These are phyloP conservation scores for Leucocoprinus sp. DNA, from an alignment of 768 basidiomycete species.

Conservation along the genomic window DNA sequence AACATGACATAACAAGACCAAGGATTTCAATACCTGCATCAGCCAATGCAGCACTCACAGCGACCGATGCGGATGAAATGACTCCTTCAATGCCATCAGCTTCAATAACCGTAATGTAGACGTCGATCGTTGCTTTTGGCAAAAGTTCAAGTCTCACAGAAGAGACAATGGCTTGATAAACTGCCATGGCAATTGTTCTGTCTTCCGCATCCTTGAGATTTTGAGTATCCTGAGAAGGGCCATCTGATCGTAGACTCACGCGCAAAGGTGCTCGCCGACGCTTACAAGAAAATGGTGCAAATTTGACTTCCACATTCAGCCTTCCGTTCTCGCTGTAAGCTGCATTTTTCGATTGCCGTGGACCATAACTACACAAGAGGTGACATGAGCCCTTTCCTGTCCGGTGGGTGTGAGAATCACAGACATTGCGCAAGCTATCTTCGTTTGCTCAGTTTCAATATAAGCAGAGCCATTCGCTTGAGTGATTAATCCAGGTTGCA, in stretches of 20 bases:
- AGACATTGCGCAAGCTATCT: slow-evolving; percentile 95
- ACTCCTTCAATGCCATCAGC: slow-evolving; percentile 88
- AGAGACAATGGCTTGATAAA: slow-evolving; percentile 80
- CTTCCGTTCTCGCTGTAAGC: slow-evolving; percentile 82
- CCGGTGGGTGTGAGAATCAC: slow-evolving; percentile 22
- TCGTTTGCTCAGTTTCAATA: slow-evolving; percentile 85
- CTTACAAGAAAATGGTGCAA: slow-evolving; percentile 84
- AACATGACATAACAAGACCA: slow-evolving; percentile 79
- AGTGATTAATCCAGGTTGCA: slow-evolving; percentile 82
- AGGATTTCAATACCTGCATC: slow-evolving; percentile 90
- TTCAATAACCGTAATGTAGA: slow-evolving; percentile 85
- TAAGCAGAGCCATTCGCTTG: slow-evolving; percentile 98
- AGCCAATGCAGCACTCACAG: slow-evolving; percentile 84
- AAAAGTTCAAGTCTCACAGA: slow-evolving; percentile 81
- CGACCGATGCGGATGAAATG: slow-evolving; percentile 78
- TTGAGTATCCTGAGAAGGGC: slow-evolving; percentile 11
- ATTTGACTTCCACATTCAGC: slow-evolving; percentile 94
- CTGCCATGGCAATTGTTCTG: slow-evolving; percentile 68
- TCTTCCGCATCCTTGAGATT: slow-evolving; percentile 84
- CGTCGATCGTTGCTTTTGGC: slow-evolving; percentile 92
- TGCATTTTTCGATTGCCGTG: slow-evolving; percentile 73
- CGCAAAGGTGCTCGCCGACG: slow-evolving; percentile 76
- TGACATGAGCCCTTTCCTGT: slow-evolving; percentile 10
- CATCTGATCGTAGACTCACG: slow-evolving; percentile 37
- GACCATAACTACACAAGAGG: slow-evolving; percentile 55